Conservation (phyloP, 1,139 yeast species). For the Yamadazyma epiphylla region DNA sequence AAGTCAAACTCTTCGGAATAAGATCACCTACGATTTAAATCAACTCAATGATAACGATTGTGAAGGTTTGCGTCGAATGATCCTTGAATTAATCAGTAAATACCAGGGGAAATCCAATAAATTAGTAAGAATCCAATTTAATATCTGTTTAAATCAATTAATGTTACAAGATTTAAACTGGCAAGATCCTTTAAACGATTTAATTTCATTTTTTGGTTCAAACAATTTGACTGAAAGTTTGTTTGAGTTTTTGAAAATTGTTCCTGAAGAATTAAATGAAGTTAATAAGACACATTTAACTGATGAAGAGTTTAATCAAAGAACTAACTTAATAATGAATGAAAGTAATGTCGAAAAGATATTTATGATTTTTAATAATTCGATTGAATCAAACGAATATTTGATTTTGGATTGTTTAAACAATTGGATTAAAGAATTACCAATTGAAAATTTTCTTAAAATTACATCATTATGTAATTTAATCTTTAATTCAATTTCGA, state of each 20-base stretch:
- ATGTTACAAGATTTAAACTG: conserved; percentile 75
- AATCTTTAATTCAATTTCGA: conserved; percentile 63
- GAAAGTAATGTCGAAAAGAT: conserved; percentile 61
- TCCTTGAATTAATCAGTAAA: conserved; percentile 52
- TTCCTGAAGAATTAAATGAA: conserved; percentile 89
- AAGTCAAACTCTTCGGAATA: conserved; percentile 85
- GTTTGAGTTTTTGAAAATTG: conserved; percentile 75
- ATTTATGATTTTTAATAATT: conserved; percentile 53
- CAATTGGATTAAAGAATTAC: conserved; percentile 88
- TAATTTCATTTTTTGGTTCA: conserved; percentile 48
- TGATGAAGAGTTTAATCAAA: conserved; percentile 69
- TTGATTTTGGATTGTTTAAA: conserved; percentile 72
- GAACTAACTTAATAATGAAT: conserved; percentile 62
- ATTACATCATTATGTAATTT: conserved; percentile 61
- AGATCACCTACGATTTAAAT: conserved; percentile 75
- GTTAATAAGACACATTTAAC: conserved; percentile 74
- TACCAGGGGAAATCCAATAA: conserved; percentile 44
- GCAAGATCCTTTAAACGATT: conserved; percentile 68
- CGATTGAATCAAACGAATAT: conserved; percentile 27
- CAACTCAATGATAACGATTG: conserved; percentile 60
- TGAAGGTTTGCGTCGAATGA: conserved; percentile 55
- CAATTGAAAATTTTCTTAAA: conserved; percentile 60
- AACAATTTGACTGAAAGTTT: conserved; percentile 22
- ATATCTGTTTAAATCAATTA: conserved; percentile 76
- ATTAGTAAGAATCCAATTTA: conserved; percentile 72